Evolutionary conservation across 2,329 filamentous ascomycete genomes (phyloP), one percentile per base, ranked within the genome.

Genomic region (Hypoxylon rubiginosum): DNA sequence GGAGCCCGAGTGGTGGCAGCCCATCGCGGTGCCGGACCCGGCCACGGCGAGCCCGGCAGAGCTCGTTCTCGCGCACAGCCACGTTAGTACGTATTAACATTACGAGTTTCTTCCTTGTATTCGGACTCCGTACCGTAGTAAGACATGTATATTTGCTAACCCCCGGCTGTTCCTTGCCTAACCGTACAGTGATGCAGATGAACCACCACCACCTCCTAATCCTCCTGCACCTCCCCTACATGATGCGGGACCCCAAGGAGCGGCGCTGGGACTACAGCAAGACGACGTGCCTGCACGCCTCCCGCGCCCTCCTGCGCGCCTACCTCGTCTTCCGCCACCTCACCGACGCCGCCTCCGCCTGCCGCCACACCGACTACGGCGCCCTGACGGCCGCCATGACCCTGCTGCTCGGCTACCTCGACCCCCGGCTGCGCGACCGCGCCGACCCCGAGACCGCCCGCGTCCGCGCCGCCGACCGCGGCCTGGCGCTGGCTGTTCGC

Each of bases 201-300:
- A 79, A 81, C 2, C 83, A 88, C 65, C 82, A 83, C 68, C 81
- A 83, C 34, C 78, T 88, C 2, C 75, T 87, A 7, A 81, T 85
- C 34, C 79, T 85, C 8, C 79, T 88, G 0, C 86, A 89, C 64
- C 78, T 88, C 1, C 86, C 86, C 0, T 87, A 85, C 64, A 83
- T 88, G 75, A 79, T 88, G 10, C 80, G 79, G 24, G 75, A 80
- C 36, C 72, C 77, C 0, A 69, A 74, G 19, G 78, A 79, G 17
- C 75, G 75, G 6, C 78, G 79, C 15, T 82, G 82, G 58, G 81
- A 84, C 19, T 83, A 84, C 70, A 85, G 82, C 68, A 85, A 82
- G 59, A 79, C 80, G 11, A 82, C 81, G 1, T 84, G 83, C 64
- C 75, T 86, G 49, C 80, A 81, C 10, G 82, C 85, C 5, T 85